A percentile compares a stretch with the other conserved stretches of the same genome.
These are phyloP conservation scores for Lantana camara DNA, from an alignment of 257 asterid genomes.

Conservation along the genomic window DNA sequence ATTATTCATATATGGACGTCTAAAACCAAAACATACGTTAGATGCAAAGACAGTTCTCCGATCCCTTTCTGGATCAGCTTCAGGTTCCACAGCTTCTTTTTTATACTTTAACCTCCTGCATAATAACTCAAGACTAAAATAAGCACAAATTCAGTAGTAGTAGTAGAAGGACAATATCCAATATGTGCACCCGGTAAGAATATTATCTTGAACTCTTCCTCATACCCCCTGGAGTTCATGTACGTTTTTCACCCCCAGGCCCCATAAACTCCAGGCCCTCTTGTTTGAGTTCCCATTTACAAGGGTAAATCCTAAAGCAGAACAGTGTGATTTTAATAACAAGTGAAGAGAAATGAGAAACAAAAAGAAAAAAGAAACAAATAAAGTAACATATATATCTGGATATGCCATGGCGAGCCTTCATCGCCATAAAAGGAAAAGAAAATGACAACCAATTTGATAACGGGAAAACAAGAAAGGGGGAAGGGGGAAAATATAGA, in stretches of 20 bases:
- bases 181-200: slow-evolving; percentile 42
- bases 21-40: slow-evolving; percentile 51
- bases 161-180: slow-evolving; percentile 33
- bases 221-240: slow-evolving; percentile 45
- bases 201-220: slow-evolving; percentile 50
- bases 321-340: slow-evolving; percentile 36
- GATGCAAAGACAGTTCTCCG: slow-evolving; percentile 98
- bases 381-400: slow-evolving; percentile 4
- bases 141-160: slow-evolving; percentile 38
- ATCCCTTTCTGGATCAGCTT: slow-evolving; percentile 99
- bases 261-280: slow-evolving; percentile 54
- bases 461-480: too few species aligned
- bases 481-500: too few species aligned
- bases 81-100: slow-evolving; percentile 91
- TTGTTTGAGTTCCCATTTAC: slow-evolving; percentile 45
- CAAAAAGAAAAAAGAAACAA: background rate
- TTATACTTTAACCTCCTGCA: slow-evolving; percentile 98
- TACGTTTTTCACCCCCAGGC: slow-evolving; percentile 57
- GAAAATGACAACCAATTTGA: too few species aligned
- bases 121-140: slow-evolving; percentile 54
- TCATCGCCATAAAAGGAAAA: slow-evolving; percentile 7
- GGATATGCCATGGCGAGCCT: background rate
- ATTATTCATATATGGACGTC: slow-evolving; percentile 15
- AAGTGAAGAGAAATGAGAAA: background rate
- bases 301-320: slow-evolving; percentile 50